phyloP scores from a whole-genome alignment of 2,329 filamentous ascomycete genomes.

The Chaetomium globosum region DNA sequence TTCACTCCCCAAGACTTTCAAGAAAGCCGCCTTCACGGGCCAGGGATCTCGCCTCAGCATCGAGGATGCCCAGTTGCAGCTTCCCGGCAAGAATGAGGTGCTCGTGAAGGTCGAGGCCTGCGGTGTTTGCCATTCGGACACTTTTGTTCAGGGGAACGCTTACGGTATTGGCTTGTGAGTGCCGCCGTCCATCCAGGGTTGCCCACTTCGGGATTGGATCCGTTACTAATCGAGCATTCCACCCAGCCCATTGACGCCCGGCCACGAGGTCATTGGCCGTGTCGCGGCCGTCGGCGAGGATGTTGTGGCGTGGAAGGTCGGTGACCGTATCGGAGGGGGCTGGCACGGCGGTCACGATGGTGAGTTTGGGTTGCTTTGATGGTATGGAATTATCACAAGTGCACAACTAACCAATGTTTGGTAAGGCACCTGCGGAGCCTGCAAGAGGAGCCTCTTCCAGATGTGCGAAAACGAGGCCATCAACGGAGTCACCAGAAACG shows the following conservation, averaged over 20 bases:
- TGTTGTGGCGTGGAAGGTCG: conserved; percentile 60
- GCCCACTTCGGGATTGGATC: too few species aligned
- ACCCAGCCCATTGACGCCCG: conserved; percentile 47
- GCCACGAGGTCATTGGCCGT: conserved; percentile 65
- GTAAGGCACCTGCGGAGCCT: conserved; percentile 59
- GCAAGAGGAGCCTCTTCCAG: conserved; percentile 66
- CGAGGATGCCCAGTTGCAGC: conserved; percentile 54
- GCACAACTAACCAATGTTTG: neutral
- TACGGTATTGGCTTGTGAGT: conserved; percentile 38
- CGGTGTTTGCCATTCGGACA: conserved; percentile 62
- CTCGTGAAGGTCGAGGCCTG: conserved; percentile 64
- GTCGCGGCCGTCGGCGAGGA: conserved; percentile 56
- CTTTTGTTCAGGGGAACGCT: conserved; percentile 40
- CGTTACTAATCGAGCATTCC: conserved; percentile 22
- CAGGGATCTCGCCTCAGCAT: conserved; percentile 51
- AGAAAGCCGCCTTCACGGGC: conserved; percentile 58
- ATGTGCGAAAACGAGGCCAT: conserved; percentile 65
- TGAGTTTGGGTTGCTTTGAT: conserved; percentile 8
- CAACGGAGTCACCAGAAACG: conserved; percentile 68
- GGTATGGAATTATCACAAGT: neutral
- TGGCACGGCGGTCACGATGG: conserved; percentile 69
- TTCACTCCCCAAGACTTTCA: conserved; percentile 57
- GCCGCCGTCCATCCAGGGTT: conserved; percentile 34
- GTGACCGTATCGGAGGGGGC: conserved; percentile 67
- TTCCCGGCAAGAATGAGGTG: conserved; percentile 46